Conservation (phyloP, 208 protist genomes). For the Leishmania turanica region DNA sequence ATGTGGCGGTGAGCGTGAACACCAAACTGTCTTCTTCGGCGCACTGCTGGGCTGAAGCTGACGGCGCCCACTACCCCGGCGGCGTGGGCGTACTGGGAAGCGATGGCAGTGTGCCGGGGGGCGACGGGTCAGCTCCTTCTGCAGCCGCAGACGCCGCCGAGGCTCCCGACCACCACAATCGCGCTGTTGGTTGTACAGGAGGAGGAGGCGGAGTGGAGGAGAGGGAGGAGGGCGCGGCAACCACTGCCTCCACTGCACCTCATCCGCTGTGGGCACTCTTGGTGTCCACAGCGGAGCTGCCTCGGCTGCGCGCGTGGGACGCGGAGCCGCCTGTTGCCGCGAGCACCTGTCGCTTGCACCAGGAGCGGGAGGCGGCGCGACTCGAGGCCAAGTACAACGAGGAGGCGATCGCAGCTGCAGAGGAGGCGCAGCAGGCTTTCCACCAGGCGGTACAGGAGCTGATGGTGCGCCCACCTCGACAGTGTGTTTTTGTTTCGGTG, state of each 20-base stretch:
- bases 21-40: not conserved
- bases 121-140: not conserved
- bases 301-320: conserved; percentile 14
- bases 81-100: not conserved
- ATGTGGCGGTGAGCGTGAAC: not conserved
- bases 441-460: conserved; percentile 9
- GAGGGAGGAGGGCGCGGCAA: not conserved
- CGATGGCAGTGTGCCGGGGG: not conserved
- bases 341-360: not conserved
- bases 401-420: conserved; percentile 12
- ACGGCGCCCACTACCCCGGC: not conserved
- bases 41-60: not conserved
- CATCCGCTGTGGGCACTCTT: not conserved
- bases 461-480: conserved; percentile 22
- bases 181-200: not conserved
- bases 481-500: conserved; percentile 27
- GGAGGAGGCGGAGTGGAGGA: not conserved
- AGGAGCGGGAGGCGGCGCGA: not conserved
- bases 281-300: not conserved
- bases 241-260: not conserved
- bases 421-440: conserved; percentile 9
- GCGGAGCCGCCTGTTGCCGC: conserved; percentile 19
- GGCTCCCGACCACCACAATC: too few relatives aligned
- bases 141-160: not conserved
- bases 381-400: conserved; percentile 1